phyloP scores from a whole-genome alignment of 2,329 filamentous ascomycete species.

The Sphaceloma murrayae region DNA sequence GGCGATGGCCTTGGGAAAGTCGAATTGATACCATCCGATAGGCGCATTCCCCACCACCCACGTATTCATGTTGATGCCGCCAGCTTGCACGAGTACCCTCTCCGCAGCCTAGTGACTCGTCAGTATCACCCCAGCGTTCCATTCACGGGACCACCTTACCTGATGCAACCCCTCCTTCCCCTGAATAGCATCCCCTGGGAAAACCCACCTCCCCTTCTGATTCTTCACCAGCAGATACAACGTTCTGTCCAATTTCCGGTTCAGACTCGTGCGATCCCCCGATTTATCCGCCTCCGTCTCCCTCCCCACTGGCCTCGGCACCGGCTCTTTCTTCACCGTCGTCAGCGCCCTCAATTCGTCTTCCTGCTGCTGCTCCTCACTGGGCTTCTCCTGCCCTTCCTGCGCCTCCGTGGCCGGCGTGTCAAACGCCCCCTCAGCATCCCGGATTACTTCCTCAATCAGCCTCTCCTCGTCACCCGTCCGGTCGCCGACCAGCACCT shows the following conservation, averaged over 20 bases:
- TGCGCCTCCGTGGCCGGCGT: slow-evolving; percentile 40
- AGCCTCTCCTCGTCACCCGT: slow-evolving; percentile 56
- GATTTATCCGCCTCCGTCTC: slow-evolving; percentile 67
- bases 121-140: not conserved
- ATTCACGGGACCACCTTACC: slow-evolving; percentile 47
- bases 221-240: slow-evolving; percentile 79
- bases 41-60: slow-evolving; percentile 92
- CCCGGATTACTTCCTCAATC: slow-evolving; percentile 60
- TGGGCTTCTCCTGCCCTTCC: slow-evolving; percentile 22
- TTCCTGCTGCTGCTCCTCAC: slow-evolving; percentile 12
- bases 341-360: not conserved
- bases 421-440: slow-evolving; percentile 54
- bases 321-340: slow-evolving; percentile 23
- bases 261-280: slow-evolving; percentile 66
- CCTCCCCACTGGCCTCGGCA: slow-evolving; percentile 61
- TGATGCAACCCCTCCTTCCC: slow-evolving; percentile 69
- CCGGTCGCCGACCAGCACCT: slow-evolving; percentile 64
- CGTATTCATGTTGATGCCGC: slow-evolving; percentile 94
- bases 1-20: slow-evolving; percentile 37
- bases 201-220: slow-evolving; percentile 64
- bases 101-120: slow-evolving; percentile 61
- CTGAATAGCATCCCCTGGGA: slow-evolving; percentile 63
- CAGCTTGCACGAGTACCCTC: slow-evolving; percentile 64
- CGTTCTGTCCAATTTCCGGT: slow-evolving; percentile 68
- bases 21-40: slow-evolving; percentile 63